Evolutionary conservation across 1,284 basidiomycete genomes (phyloP).

Genomic region (Athelia sp.): DNA sequence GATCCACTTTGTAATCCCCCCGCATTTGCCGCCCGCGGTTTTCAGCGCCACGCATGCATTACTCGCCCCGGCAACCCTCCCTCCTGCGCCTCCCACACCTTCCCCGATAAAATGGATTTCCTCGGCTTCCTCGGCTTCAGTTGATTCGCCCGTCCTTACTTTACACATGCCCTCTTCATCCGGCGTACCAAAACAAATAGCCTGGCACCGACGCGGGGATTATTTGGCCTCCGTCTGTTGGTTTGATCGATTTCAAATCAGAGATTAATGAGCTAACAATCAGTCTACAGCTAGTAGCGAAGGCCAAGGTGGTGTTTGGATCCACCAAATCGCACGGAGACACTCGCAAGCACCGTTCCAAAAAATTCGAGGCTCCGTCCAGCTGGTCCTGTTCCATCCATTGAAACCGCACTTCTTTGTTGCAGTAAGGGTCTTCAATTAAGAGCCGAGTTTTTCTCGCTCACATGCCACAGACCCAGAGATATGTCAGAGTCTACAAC

Average conservation of each 20-base stretch:
- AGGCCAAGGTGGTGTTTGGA: constrained; percentile 76
- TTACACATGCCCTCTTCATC: constrained; percentile 60
- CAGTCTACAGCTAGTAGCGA: constrained; percentile 48
- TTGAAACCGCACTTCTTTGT: constrained; percentile 95
- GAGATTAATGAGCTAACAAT: constrained; percentile 8
- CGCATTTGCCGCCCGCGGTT: constrained; percentile 58
- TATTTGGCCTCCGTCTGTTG: constrained; percentile 90
- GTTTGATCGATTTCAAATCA: constrained; percentile 23
- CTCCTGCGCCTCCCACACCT: constrained; percentile 51
- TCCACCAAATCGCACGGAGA: constrained; percentile 91
- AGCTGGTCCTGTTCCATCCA: constrained; percentile 94
- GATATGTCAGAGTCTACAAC: constrained; percentile 95
- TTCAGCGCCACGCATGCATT: constrained; percentile 60
- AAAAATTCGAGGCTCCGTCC: constrained; percentile 87
- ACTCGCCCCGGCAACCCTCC: constrained; percentile 60
- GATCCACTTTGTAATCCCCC: constrained; percentile 81
- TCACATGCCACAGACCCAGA: constrained; percentile 68
- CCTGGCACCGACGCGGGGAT: constrained; percentile 95
- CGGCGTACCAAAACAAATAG: constrained; percentile 78
- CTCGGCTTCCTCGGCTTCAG: constrained; percentile 37
- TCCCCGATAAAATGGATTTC: constrained; percentile 68
- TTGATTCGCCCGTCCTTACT: constrained; percentile 53
- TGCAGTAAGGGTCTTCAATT: constrained; percentile 56
- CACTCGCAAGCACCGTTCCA: constrained; percentile 98
- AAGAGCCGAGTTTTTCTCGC: constrained; percentile 1